phyloP scores from a whole-genome alignment of 2,329 filamentous ascomycete genomes.

The Neurospora crassa region DNA sequence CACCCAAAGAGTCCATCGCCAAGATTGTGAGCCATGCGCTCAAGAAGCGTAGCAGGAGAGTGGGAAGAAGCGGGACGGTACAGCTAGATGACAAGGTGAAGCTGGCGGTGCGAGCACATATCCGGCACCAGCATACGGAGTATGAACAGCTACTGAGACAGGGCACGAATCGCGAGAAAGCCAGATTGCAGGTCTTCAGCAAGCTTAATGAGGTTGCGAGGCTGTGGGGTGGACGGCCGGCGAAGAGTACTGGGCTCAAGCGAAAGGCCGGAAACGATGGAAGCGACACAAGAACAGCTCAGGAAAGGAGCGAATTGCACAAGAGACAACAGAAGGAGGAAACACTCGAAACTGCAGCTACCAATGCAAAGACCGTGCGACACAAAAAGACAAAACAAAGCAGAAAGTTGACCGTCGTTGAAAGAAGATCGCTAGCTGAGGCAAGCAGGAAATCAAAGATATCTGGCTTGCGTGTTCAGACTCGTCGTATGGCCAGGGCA shows the following conservation, averaged over 20 bases:
- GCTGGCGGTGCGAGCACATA: slow-evolving; percentile 39
- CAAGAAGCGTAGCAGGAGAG: slow-evolving; percentile 35
- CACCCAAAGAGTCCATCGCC: slow-evolving; percentile 26
- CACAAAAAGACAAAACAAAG: background rate
- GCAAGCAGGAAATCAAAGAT: background rate
- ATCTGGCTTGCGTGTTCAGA: background rate
- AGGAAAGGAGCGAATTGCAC: background rate
- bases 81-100: slow-evolving; percentile 28
- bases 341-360: background rate
- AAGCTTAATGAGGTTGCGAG: slow-evolving; percentile 13
- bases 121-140: slow-evolving; percentile 36
- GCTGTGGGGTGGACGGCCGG: slow-evolving; percentile 13
- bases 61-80: slow-evolving; percentile 34
- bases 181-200: slow-evolving; percentile 13
- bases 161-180: slow-evolving; percentile 9
- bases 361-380: background rate
- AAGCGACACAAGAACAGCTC: background rate
- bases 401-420: background rate
- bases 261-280: background rate
- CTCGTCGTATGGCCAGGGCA: background rate
- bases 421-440: background rate
- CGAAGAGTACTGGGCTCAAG: background rate
- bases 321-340: background rate
- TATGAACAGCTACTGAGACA: slow-evolving; percentile 32
- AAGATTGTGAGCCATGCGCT: slow-evolving; percentile 31